These are phyloP conservation scores for Adiantum capillusveneris DNA, from an alignment of 75 land plant species.

Conservation along the genomic window DNA sequence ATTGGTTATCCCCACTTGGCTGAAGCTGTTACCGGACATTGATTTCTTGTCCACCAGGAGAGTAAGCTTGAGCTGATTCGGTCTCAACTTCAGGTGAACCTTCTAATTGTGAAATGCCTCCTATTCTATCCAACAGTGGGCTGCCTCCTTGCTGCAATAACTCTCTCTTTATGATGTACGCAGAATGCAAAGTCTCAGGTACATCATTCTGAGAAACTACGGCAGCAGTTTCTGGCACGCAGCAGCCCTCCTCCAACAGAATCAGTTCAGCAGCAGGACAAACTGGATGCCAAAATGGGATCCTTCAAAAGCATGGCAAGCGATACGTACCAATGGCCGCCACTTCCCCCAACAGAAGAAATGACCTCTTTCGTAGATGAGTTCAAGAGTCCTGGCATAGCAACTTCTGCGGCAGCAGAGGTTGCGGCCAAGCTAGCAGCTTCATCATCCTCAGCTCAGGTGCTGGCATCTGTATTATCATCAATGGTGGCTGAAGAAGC, in stretches of 20 bases:
- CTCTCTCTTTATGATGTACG: constrained; percentile 3
- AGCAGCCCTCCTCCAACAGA: neutral
- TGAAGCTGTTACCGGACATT: too few species aligned
- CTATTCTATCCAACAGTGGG: too few species aligned
- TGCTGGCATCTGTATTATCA: constrained; percentile 82
- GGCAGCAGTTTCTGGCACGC: constrained; percentile 38
- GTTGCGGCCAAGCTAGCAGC: constrained; percentile 93
- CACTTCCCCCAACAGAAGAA: neutral
- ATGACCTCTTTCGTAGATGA: constrained; percentile 5
- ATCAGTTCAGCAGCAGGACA: neutral
- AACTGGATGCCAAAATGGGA: neutral
- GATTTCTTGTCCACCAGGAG: constrained; percentile 42
- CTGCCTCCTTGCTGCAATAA: too few species aligned
- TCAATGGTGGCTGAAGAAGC: constrained; percentile 86
- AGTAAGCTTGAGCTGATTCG: constrained; percentile 71
- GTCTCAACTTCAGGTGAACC: constrained; percentile 91
- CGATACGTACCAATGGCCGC: neutral
- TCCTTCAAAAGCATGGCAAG: neutral
- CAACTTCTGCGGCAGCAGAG: constrained; percentile 75
- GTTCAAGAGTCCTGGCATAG: constrained; percentile 23
- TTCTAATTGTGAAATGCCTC: too few species aligned
- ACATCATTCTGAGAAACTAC: constrained; percentile 52
- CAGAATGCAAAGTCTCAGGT: constrained; percentile 76
- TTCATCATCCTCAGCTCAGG: constrained; percentile 71
- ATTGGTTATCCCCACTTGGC: too few species aligned